Conservation (phyloP, 371 early-diverging fungal genomes). For the Thermomucor indicae-seudaticae region DNA sequence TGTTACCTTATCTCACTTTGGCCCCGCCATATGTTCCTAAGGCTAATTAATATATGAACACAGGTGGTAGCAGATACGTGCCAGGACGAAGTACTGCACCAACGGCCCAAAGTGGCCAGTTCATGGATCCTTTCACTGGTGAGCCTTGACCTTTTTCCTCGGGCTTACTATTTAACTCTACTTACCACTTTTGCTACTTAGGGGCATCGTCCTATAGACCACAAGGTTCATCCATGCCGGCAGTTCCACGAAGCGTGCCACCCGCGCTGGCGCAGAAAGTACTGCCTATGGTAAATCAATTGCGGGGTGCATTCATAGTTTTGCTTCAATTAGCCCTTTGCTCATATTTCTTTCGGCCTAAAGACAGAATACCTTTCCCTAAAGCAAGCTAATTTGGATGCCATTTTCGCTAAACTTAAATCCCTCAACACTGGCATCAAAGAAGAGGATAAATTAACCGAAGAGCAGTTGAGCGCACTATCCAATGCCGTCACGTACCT, state of each 20-base stretch:
- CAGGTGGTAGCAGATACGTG: constrained; percentile 50
- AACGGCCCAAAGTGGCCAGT: constrained; percentile 4
- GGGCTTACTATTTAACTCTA: background rate
- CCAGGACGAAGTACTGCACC: constrained; percentile 18
- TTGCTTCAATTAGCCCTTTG: background rate
- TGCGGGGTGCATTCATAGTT: no score
- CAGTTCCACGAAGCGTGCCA: constrained; percentile 12
- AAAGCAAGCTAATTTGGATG: constrained; percentile 68
- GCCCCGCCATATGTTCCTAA: background rate
- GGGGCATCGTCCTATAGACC: constrained; percentile 6
- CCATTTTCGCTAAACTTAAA: constrained; percentile 68
- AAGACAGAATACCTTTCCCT: constrained; percentile 58
- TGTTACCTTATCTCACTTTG: background rate
- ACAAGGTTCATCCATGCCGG: constrained; percentile 7
- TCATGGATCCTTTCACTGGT: constrained; percentile 52
- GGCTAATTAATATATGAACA: constrained; percentile 1
- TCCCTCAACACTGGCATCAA: constrained; percentile 58
- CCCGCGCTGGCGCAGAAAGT: constrained; percentile 18
- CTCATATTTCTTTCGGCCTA: background rate
- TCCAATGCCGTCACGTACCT: constrained; percentile 31
- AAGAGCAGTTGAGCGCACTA: constrained; percentile 33
- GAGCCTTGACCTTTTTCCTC: background rate
- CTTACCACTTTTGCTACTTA: background rate
- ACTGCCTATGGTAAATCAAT: constrained; percentile 21
- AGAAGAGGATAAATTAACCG: constrained; percentile 19